Percentiles rank a stretch among this genome's conserved stretches.
Evolutionary conservation across 73 alveolate species (phyloP).

Genomic region (Diophrys sp.): DNA sequence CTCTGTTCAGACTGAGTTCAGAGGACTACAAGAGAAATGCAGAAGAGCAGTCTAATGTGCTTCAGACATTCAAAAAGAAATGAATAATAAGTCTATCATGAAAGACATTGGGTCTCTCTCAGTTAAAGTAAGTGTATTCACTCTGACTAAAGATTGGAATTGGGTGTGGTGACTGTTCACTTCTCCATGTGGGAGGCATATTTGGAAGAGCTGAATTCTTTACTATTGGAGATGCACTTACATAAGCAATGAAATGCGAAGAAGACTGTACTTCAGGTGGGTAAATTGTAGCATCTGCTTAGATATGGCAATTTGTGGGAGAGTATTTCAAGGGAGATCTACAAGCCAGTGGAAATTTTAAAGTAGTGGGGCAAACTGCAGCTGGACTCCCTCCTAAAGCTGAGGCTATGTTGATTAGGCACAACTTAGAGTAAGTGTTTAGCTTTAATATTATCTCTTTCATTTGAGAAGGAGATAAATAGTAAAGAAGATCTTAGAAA

Average conservation of each 20-base stretch:
- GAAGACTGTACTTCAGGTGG: slow-evolving; percentile 93
- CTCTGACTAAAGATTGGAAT: slow-evolving; percentile 55
- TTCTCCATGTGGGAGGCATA: slow-evolving; percentile 94
- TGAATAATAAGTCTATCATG: slow-evolving; percentile 82
- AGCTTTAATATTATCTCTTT: slow-evolving; percentile 9
- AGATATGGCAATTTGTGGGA: slow-evolving; percentile 70
- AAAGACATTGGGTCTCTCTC: slow-evolving; percentile 64
- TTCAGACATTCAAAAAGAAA: slow-evolving; percentile 77
- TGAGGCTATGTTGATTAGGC: slow-evolving; percentile 86
- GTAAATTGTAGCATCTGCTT: slow-evolving; percentile 80
- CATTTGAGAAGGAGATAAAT: too few relatives aligned
- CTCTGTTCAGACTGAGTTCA: slow-evolving; percentile 5
- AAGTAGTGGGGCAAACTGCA: slow-evolving; percentile 44
- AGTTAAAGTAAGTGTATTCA: slow-evolving; percentile 50
- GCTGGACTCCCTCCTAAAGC: slow-evolving; percentile 84
- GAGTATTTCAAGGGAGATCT: slow-evolving; percentile 66
- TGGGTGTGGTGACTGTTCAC: slow-evolving; percentile 93
- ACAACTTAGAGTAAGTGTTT: slow-evolving; percentile 59
- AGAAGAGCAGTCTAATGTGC: slow-evolving; percentile 91
- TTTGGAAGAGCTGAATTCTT: slow-evolving; percentile 94
- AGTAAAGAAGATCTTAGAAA: background rate
- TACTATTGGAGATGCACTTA: slow-evolving; percentile 92
- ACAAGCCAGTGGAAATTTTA: slow-evolving; percentile 28
- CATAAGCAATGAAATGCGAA: slow-evolving; percentile 91
- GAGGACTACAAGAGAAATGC: background rate